Evolutionary conservation across 1,139 yeast species (phyloP).

Genomic region (Blastobotrys malaysiensis): DNA sequence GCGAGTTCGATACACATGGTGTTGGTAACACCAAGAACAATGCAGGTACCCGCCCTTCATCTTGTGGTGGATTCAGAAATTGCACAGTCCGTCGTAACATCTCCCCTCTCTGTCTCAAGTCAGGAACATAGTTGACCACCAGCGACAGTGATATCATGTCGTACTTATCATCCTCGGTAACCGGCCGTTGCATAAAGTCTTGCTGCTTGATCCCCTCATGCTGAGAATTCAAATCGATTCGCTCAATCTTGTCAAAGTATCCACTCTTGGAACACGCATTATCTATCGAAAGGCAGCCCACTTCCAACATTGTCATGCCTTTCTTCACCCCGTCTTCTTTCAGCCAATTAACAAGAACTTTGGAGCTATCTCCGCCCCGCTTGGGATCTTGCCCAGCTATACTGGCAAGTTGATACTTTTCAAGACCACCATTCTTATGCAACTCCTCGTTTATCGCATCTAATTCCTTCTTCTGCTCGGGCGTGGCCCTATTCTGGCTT

Average conservation of each 20-base stretch:
- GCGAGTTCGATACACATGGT: conserved; percentile 77
- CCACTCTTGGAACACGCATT: conserved; percentile 37
- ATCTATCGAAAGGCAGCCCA: conserved; percentile 68
- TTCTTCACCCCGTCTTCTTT: conserved; percentile 21
- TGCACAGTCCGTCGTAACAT: conserved; percentile 61
- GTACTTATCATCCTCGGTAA: conserved; percentile 41
- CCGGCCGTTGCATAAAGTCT: conserved; percentile 73
- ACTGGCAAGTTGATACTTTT: conserved; percentile 80
- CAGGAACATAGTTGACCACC: conserved; percentile 84
- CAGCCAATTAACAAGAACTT: conserved; percentile 66
- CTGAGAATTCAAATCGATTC: conserved; percentile 81
- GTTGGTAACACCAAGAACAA: conserved; percentile 80
- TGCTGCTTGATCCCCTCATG: conserved; percentile 65
- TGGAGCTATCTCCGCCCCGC: conserved; percentile 91
- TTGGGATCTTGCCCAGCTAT: conserved; percentile 69
- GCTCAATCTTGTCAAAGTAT: conserved; percentile 51
- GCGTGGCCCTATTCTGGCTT: conserved; percentile 8
- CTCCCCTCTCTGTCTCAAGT: conserved; percentile 61
- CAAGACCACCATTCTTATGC: conserved; percentile 38
- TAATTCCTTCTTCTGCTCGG: conserved; percentile 10
- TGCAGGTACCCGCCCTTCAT: conserved; percentile 25
- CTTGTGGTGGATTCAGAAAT: conserved; percentile 43
- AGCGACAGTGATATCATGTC: conserved; percentile 74
- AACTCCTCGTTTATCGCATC: conserved; percentile 15
- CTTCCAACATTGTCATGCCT: conserved; percentile 53